Percentiles rank a stretch among this genome's conserved stretches.
Evolutionary conservation across 169 alveolate genomes (phyloP).

Genomic region (Cryptosporidium sp.): DNA sequence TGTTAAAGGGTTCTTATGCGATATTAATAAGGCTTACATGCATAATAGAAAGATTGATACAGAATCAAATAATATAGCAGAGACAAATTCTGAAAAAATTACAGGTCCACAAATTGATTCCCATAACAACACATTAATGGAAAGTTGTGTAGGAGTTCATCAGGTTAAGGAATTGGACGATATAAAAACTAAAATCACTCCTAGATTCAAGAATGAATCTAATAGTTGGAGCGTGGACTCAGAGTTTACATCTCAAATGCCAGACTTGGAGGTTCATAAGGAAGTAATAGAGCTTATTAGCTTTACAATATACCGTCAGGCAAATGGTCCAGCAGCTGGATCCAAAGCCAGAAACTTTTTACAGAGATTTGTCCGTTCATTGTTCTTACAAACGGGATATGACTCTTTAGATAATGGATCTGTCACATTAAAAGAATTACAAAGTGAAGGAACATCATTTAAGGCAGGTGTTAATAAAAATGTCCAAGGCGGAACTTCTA

Average conservation of each 20-base stretch:
- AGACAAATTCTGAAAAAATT: background rate
- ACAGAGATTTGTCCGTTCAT: constrained; percentile 52
- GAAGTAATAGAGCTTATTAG: constrained; percentile 71
- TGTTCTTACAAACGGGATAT: constrained; percentile 35
- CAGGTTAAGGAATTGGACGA: background rate
- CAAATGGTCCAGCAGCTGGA: constrained; percentile 73
- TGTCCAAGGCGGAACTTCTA: constrained; percentile 7
- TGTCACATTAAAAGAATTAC: constrained; percentile 41
- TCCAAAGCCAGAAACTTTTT: constrained; percentile 70
- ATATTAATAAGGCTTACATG: constrained; percentile 66
- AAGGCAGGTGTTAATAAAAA: constrained; percentile 19
- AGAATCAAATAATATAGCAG: background rate
- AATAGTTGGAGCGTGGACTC: constrained; percentile 81
- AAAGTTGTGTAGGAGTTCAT: background rate
- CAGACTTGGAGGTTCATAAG: constrained; percentile 74
- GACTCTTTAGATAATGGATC: constrained; percentile 29
- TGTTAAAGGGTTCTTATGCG: constrained; percentile 78
- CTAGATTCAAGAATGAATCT: constrained; percentile 76
- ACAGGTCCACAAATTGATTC: background rate
- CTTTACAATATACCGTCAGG: constrained; percentile 71
- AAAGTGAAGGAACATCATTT: constrained; percentile 56
- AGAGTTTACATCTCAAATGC: constrained; percentile 79
- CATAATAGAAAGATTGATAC: constrained; percentile 74
- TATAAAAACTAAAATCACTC: background rate
- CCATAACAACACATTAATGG: background rate